Percentiles rank a stretch among this genome's conserved stretches.
These are phyloP conservation scores for Hymenoscyphus fructigenus DNA, from an alignment of 2,329 filamentous ascomycete species.

Conservation along the genomic window DNA sequence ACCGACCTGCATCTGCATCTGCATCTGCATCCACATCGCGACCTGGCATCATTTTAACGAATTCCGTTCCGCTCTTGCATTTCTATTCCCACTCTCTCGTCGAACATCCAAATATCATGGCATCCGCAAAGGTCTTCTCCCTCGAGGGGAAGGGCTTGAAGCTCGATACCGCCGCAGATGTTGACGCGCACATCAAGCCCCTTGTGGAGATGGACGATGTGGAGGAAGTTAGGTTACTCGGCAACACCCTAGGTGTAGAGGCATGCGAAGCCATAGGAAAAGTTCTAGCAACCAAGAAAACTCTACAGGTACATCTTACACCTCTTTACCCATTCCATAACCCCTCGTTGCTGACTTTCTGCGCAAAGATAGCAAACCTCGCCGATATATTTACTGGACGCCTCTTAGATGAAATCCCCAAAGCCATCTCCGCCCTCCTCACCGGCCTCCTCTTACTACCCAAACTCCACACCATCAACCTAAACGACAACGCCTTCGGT, in stretches of 20 bases:
- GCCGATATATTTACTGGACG: conserved; percentile 98
- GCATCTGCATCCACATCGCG: background rate
- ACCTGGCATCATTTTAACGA: background rate
- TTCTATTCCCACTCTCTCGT: conserved; percentile 7
- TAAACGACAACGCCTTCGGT: conserved; percentile 98
- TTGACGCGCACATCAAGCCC: conserved; percentile 78
- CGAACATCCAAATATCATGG: conserved; percentile 45
- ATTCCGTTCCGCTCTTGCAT: background rate
- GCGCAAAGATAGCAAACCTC: conserved; percentile 70
- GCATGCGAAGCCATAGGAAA: conserved; percentile 84
- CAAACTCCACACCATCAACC: conserved; percentile 85
- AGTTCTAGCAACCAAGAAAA: conserved; percentile 81
- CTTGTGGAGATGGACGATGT: conserved; percentile 71
- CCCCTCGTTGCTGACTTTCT: conserved; percentile 15
- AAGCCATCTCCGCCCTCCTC: conserved; percentile 80
- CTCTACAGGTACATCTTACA: conserved; percentile 58
- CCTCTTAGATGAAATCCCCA: conserved; percentile 89
- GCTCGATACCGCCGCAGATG: conserved; percentile 83
- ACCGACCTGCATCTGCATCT: conserved; percentile 1
- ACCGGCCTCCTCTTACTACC: conserved; percentile 83
- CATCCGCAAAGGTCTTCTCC: conserved; percentile 69
- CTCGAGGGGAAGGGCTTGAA: conserved; percentile 90
- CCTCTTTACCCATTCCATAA: background rate
- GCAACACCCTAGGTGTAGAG: conserved; percentile 89
- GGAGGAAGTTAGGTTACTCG: conserved; percentile 82